A percentile compares a stretch with the other conserved stretches of the same genome.
These are phyloP conservation scores for Calophaca sinica DNA, from an alignment of 306 rosid genomes.

Conservation along the genomic window DNA sequence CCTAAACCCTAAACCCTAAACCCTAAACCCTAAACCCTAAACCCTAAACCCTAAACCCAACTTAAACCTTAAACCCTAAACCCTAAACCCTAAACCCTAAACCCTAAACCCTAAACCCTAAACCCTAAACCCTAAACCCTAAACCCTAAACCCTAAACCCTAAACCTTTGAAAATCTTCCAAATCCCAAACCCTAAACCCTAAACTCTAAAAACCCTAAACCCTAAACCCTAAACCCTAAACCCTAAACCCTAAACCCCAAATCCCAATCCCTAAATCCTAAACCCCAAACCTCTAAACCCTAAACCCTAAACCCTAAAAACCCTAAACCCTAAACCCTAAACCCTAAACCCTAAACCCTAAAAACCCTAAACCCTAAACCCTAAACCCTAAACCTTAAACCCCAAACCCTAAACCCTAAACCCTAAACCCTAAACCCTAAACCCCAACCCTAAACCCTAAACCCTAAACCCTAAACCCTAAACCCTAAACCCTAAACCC, in stretches of 20 bases:
- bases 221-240: background rate
- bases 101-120: background rate
- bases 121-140: background rate
- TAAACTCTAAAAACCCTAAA: background rate
- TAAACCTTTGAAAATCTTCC: background rate
- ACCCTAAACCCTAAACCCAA: background rate
- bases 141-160: conserved; percentile 3
- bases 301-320: background rate
- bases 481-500: background rate
- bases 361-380: background rate
- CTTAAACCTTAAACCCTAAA: background rate
- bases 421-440: conserved; percentile 14
- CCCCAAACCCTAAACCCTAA: background rate
- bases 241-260: background rate
- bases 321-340: background rate
- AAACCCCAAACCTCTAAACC: background rate
- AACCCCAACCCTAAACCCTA: background rate
- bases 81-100: background rate
- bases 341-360: background rate
- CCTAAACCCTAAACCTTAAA: background rate
- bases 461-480: background rate
- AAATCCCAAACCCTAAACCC: background rate
- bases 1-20: conserved; percentile 14
- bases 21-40: conserved; percentile 9
- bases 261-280: background rate